A percentile compares a stretch with the other conserved stretches of the same genome.
These are phyloP conservation scores for Skeletonema tropicum DNA, from an alignment of 108 stramenopile species.

Conservation along the genomic window DNA sequence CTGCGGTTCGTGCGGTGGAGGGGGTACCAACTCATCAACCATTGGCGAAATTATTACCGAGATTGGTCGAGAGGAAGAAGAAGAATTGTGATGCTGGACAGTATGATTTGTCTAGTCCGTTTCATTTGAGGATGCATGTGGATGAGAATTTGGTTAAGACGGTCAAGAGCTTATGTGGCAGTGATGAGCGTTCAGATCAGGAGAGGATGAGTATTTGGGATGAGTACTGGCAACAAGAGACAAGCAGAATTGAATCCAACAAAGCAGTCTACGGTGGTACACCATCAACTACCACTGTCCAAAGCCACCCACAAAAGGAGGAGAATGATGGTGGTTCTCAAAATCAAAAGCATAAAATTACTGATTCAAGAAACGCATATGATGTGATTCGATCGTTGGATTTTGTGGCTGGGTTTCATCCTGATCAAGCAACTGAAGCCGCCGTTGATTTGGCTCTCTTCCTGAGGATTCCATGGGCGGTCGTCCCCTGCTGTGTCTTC, in stretches of 20 bases:
- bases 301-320: neutral
- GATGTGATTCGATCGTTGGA: constrained; percentile 26
- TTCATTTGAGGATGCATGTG: constrained; percentile 60
- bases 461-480: constrained; percentile 64
- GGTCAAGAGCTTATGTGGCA: constrained; percentile 16
- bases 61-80: constrained; percentile 18
- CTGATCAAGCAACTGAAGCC: constrained; percentile 88
- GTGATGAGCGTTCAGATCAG: neutral
- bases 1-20: constrained; percentile 51
- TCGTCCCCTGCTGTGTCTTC: constrained; percentile 78
- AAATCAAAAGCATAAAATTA: constrained; percentile 28
- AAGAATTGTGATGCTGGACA: neutral
- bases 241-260: constrained; percentile 13
- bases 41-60: constrained; percentile 56
- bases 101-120: constrained; percentile 12
- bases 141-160: constrained; percentile 55
- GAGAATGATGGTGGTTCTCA: neutral
- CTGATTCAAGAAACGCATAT: constrained; percentile 32
- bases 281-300: constrained; percentile 1
- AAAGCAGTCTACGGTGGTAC: constrained; percentile 42
- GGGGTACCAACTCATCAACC: constrained; percentile 64
- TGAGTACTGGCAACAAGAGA: constrained; percentile 38
- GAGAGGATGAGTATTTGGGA: constrained; percentile 30
- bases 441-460: constrained; percentile 68
- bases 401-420: constrained; percentile 87